These are phyloP conservation scores for Pterothamnion heteromorphum DNA, from an alignment of 31 red algal genomes.

Conservation along the genomic window DNA sequence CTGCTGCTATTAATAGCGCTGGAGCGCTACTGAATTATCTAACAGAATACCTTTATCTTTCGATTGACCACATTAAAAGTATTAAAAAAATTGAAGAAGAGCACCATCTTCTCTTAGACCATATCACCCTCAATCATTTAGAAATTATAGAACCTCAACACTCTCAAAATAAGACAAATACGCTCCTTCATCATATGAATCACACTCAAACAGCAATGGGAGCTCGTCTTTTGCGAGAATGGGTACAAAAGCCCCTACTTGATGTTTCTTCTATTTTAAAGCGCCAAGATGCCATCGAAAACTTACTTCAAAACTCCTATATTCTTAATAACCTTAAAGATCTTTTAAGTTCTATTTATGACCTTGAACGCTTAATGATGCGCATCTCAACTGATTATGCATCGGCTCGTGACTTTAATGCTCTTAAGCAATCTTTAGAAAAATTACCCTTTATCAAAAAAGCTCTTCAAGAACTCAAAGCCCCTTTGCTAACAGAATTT, in stretches of 20 bases:
- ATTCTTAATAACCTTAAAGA: not conserved
- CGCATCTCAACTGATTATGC: not conserved
- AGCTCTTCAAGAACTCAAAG: not conserved
- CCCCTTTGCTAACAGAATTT: no score
- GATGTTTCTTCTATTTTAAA: slow-evolving; percentile 44
- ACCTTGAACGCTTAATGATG: not conserved
- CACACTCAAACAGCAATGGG: slow-evolving; percentile 79
- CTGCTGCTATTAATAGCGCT: not conserved
- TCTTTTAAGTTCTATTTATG: not conserved
- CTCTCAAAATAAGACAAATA: slow-evolving; percentile 55
- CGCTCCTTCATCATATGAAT: slow-evolving; percentile 69
- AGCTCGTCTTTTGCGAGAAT: slow-evolving; percentile 63
- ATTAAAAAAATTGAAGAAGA: not conserved
- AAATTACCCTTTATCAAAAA: not conserved
- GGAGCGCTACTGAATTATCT: not conserved
- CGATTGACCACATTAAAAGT: not conserved
- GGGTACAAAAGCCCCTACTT: slow-evolving; percentile 64
- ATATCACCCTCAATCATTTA: slow-evolving; percentile 59
- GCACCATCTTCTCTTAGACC: slow-evolving; percentile 48
- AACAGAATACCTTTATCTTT: not conserved
- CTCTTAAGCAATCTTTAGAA: not conserved
- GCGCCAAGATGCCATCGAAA: slow-evolving; percentile 62
- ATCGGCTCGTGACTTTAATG: not conserved
- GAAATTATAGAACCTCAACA: slow-evolving; percentile 67
- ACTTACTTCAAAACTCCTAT: slow-evolving; percentile 1